Conservation (phyloP, 2,329 filamentous ascomycete genomes). For the Penicillium palitans region DNA sequence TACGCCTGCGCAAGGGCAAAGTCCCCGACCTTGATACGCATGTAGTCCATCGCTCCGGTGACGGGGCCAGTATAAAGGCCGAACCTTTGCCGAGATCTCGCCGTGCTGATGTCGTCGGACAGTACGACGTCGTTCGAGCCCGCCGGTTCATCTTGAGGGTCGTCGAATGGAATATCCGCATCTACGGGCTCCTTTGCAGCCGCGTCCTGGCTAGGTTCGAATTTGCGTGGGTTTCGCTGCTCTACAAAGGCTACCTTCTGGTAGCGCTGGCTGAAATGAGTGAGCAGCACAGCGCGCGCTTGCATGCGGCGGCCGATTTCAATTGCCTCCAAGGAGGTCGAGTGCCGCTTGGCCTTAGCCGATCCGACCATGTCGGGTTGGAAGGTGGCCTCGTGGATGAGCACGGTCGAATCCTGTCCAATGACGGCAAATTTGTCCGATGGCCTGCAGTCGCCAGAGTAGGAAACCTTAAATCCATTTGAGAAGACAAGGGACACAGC, state of each 20-base stretch:
- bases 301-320: conserved; percentile 74
- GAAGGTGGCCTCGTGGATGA: conserved; percentile 96
- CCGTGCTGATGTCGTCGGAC: conserved; percentile 20
- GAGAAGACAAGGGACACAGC: conserved; percentile 77
- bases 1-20: conserved; percentile 59
- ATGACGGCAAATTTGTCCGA: conserved; percentile 67
- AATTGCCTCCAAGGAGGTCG: conserved; percentile 83
- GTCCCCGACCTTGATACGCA: conserved; percentile 61
- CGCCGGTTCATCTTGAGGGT: conserved; percentile 20
- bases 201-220: conserved; percentile 9
- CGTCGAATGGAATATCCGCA: conserved; percentile 32
- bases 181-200: conserved; percentile 17
- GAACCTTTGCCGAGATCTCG: not conserved
- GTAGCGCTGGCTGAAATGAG: conserved; percentile 94
- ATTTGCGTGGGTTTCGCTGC: conserved; percentile 18
- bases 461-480: conserved; percentile 80
- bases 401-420: conserved; percentile 73
- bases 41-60: conserved; percentile 63
- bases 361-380: conserved; percentile 79
- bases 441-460: conserved; percentile 91
- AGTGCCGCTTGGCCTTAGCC: conserved; percentile 85
- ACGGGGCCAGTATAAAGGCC: conserved; percentile 49
- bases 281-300: conserved; percentile 77
- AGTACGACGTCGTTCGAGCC: conserved; percentile 5
- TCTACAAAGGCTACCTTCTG: conserved; percentile 65